phyloP scores from a whole-genome alignment of 2,329 filamentous ascomycete species.

The Rhexocercosporidium sp. region DNA sequence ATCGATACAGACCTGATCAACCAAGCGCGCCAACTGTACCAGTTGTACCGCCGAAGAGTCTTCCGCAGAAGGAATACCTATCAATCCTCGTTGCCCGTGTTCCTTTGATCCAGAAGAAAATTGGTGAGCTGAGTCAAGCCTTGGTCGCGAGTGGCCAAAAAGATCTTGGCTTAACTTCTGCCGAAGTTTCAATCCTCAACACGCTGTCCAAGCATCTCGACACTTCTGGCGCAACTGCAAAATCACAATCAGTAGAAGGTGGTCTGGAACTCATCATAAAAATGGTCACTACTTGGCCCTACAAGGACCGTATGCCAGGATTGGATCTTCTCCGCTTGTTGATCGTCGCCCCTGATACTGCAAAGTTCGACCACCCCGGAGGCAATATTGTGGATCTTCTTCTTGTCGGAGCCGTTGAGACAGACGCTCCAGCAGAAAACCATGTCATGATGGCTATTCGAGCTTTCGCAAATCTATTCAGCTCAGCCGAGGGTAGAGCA shows the following conservation, averaged over 20 bases:
- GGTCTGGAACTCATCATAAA: conserved; percentile 71
- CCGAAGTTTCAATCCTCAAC: conserved; percentile 68
- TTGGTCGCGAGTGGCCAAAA: conserved; percentile 75
- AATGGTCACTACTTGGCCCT: conserved; percentile 80
- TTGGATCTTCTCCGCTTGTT: conserved; percentile 89
- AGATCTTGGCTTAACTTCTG: conserved; percentile 73
- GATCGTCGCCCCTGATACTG: conserved; percentile 70
- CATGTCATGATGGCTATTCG: conserved; percentile 87
- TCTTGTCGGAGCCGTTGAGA: conserved; percentile 60
- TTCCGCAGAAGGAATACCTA: conserved; percentile 83
- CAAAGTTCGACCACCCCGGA: conserved; percentile 60
- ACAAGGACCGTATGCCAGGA: conserved; percentile 78
- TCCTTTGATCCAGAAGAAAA: conserved; percentile 74
- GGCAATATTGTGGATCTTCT: conserved; percentile 67
- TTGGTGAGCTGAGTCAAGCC: conserved; percentile 74
- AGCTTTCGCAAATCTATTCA: conserved; percentile 83
- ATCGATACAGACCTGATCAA: conserved; percentile 78
- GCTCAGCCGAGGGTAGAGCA: conserved; percentile 71
- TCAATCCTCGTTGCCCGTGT: conserved; percentile 77
- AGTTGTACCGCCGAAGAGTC: conserved; percentile 55
- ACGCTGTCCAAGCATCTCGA: conserved; percentile 69
- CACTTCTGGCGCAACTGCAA: conserved; percentile 45
- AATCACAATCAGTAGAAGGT: conserved; percentile 53
- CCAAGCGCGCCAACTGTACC: conserved; percentile 45
- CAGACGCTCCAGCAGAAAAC: conserved; percentile 70